Evolutionary conservation across 805 yeast genomes (phyloP).

Genomic region (Monosporozyma yasuniensis): DNA sequence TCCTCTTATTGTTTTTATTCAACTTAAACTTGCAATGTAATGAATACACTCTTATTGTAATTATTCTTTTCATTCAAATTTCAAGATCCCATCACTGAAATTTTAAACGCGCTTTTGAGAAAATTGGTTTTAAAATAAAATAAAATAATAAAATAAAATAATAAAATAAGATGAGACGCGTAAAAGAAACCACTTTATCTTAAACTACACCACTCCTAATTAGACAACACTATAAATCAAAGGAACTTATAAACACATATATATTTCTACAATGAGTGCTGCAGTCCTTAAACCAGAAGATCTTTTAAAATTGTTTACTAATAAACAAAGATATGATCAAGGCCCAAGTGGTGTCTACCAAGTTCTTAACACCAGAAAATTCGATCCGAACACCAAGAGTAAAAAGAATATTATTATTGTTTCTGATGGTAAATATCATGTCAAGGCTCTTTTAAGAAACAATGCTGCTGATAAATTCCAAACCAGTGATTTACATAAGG

Average conservation of each 20-base stretch:
- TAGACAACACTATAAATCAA: background rate
- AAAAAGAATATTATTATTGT: slow-evolving; percentile 33
- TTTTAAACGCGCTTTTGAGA: background rate
- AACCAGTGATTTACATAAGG: slow-evolving; percentile 39
- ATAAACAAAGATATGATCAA: slow-evolving; percentile 22
- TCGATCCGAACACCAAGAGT: slow-evolving; percentile 20
- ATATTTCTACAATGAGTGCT: slow-evolving; percentile 12
- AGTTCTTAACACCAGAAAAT: slow-evolving; percentile 25
- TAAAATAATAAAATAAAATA: background rate
- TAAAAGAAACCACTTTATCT: background rate
- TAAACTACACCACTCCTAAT: background rate
- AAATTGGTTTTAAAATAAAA: background rate
- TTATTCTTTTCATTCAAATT: background rate
- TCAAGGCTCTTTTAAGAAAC: slow-evolving; percentile 48
- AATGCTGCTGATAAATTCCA: slow-evolving; percentile 38
- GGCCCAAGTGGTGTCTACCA: slow-evolving; percentile 29
- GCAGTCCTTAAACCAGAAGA: slow-evolving; percentile 20
- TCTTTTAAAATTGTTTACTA: slow-evolving; percentile 23
- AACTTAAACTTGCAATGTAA: background rate
- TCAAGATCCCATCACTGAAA: background rate
- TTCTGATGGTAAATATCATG: slow-evolving; percentile 43
- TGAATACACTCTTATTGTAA: background rate
- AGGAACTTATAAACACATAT: background rate
- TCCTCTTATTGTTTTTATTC: background rate
- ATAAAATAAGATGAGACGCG: background rate